Evolutionary conservation across 179 eudicot species (phyloP), one percentile per base, ranked within the genome.

Genomic region (Drosera spatulata): DNA sequence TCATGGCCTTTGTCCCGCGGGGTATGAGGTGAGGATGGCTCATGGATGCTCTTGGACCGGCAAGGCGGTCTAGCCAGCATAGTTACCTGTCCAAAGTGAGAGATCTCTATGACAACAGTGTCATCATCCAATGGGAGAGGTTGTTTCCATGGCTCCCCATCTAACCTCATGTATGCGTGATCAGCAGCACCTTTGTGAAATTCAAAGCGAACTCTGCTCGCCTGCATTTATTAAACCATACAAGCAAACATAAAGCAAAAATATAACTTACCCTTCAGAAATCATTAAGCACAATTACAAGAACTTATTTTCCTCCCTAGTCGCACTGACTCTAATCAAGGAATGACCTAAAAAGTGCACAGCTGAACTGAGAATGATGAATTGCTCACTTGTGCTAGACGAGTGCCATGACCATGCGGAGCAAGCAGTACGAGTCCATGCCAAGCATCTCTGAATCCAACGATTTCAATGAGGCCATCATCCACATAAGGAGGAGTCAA

Each of bases 71-170:
- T 71, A 47, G 95, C 96, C 42, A 94, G 95, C 95, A 94, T 87
- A 66, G 66, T 82, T 2, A 87, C 96, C 67, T 85, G 96, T 38
- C 89, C 75, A 59, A 62, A 75, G 63, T 84, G 89, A 11, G 99
- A 87, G 53, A 94, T 87, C 59, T 87, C 97, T 2, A 90, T 79
- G 43, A 80, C 79, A 52, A 87, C 87, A 1, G 91, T 76, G 41
- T 91, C 97, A 60, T 87, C 95, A 50, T 87, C 78, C 43, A 56
- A 71, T 0, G 97, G 95, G 15, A 91, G 83, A 14, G 97, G 96
- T 49, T 94, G 96, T 65, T 85, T 87, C 99, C 97, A 91, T 48
- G 97, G 99, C 59, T 94, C 97, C 22, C 97, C 99, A 57, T 94
- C 99, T 15, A 91, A 80, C 68, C 99, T 82, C 99, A 94, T 90